phyloP scores from a whole-genome alignment of 139 green algal genomes.

The Chlorella ohadii region DNA sequence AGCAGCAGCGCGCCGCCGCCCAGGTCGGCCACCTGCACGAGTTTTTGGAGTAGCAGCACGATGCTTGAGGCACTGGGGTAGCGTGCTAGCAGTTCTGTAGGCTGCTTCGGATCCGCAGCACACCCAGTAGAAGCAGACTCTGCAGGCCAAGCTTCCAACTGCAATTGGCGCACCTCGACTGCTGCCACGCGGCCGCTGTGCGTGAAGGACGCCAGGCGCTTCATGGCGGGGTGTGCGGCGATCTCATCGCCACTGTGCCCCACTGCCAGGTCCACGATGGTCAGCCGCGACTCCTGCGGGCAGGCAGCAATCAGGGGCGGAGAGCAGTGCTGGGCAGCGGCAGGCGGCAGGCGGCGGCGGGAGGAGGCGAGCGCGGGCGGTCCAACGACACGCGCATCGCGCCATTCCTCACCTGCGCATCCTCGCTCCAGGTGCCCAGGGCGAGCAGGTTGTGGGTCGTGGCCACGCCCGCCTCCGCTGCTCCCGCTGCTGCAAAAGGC shows the following conservation, averaged over 20 bases:
- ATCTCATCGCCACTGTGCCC: slow-evolving; percentile 20
- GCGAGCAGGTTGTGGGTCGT: slow-evolving; percentile 27
- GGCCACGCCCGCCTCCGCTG: not conserved
- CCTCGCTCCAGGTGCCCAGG: slow-evolving; percentile 18
- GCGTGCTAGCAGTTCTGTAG: too few relatives aligned
- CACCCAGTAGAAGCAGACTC: too few relatives aligned
- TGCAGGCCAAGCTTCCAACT: not conserved
- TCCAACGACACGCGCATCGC: not conserved
- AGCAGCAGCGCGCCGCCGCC: slow-evolving; percentile 27
- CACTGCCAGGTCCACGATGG: slow-evolving; percentile 12
- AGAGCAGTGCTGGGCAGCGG: not conserved
- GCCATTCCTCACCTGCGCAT: slow-evolving; percentile 9
- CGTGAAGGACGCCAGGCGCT: slow-evolving; percentile 15
- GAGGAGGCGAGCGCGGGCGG: too few relatives aligned
- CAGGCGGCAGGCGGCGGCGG: not conserved
- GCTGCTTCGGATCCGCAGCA: too few relatives aligned
- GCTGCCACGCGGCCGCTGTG: slow-evolving; percentile 10
- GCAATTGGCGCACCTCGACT: slow-evolving; percentile 14
- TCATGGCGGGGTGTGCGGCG: slow-evolving; percentile 9
- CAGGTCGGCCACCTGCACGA: not conserved
- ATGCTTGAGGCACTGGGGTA: too few relatives aligned
- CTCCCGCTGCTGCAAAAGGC: slow-evolving; percentile 17
- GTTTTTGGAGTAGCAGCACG: too few relatives aligned
- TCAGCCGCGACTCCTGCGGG: slow-evolving; percentile 29
- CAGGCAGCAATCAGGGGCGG: too few relatives aligned